Base-by-base conservation (phyloP, 2,329 filamentous ascomycete genomes). In the Venturia nashicola region DNA sequence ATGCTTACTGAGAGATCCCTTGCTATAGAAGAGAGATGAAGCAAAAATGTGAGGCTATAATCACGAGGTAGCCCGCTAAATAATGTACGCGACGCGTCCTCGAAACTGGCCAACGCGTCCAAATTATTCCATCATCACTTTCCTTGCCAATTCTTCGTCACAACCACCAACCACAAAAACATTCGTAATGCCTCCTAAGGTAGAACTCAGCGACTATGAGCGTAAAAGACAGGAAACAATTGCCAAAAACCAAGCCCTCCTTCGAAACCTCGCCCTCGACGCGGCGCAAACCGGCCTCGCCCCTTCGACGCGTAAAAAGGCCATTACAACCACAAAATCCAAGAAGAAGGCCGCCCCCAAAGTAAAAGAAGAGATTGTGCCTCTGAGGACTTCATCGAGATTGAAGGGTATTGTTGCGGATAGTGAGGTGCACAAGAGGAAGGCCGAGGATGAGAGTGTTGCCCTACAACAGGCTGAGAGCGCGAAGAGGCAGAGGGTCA, bases 141-240 rank as follows among this genome's bases (percentile, higher is more conserved):
- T 36, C 51, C 27, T 36, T n/a, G 27, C 23, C 12, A 6, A n/a
- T 16, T 12, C 20, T 2, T 27, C 32, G 6, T 16, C 51, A 32
- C 51, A 34, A 57, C 51, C 5, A 5, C 5, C 20, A 54, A 27
- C 27, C 48, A 32, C 16, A 27, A 16, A 18, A 54, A 34, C n/a
- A 44, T 7, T 44, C 32, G 18, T 43, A 62, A 46, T 46, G 42
- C 36, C 61, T 5, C 42, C 46, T 20, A 57, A 55, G 32, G 34
- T 57, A 36, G 61, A 57, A 51, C 44, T 95, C 69, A 95, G 89
- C 75, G 90, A 91, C 46, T 97, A 96, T 75, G 92, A 96, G 79
- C 86, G 87, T 70, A 86, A 90, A 68, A 83, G 92, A 0, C 83
- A 90, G 18, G 90, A 91, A 66, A 96, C 96, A 68, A 95, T 96